Evolutionary conservation across 345 rosid genomes (phyloP).

Genomic region (Kandelia obovata): DNA sequence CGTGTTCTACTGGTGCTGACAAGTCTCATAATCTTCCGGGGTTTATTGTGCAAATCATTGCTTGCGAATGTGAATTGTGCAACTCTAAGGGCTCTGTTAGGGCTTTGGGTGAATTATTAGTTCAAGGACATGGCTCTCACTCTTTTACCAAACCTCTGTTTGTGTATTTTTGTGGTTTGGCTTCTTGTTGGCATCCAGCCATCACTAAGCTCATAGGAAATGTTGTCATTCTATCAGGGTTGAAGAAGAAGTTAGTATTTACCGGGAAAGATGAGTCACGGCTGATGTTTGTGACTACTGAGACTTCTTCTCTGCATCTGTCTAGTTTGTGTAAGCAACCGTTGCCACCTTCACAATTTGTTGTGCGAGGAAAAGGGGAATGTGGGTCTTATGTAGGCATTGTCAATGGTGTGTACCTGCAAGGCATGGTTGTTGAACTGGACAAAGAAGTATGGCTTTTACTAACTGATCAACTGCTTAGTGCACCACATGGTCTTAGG

Average conservation of each 20-base stretch:
- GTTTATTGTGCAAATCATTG: conserved; percentile 49
- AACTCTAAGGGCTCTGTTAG: conserved; percentile 16
- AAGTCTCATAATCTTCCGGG: conserved; percentile 49
- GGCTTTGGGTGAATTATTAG: conserved; percentile 1
- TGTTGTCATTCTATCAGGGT: conserved; percentile 39
- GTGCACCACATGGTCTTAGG: conserved; percentile 63
- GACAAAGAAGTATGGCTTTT: conserved; percentile 85
- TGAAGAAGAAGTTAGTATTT: conserved; percentile 68
- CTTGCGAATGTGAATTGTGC: conserved; percentile 57
- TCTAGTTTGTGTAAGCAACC: conserved; percentile 31
- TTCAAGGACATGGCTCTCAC: conserved; percentile 20
- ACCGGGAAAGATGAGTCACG: conserved; percentile 46
- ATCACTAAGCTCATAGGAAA: conserved; percentile 58
- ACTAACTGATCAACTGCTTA: conserved; percentile 51
- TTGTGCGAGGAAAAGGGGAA: conserved; percentile 41
- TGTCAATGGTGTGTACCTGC: conserved; percentile 63
- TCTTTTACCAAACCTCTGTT: conserved; percentile 40
- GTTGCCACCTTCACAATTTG: conserved; percentile 16
- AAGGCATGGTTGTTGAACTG: conserved; percentile 77
- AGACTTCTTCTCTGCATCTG: conserved; percentile 50
- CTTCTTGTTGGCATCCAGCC: conserved; percentile 71
- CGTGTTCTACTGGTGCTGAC: conserved; percentile 39
- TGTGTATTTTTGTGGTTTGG: conserved; percentile 60
- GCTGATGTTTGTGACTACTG: conserved; percentile 53
- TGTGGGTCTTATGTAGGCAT: conserved; percentile 60